A percentile compares a stretch with the other conserved stretches of the same genome.
These are phyloP conservation scores for Leptographium lundbergii DNA, from an alignment of 2,329 filamentous ascomycete species.

Conservation along the genomic window DNA sequence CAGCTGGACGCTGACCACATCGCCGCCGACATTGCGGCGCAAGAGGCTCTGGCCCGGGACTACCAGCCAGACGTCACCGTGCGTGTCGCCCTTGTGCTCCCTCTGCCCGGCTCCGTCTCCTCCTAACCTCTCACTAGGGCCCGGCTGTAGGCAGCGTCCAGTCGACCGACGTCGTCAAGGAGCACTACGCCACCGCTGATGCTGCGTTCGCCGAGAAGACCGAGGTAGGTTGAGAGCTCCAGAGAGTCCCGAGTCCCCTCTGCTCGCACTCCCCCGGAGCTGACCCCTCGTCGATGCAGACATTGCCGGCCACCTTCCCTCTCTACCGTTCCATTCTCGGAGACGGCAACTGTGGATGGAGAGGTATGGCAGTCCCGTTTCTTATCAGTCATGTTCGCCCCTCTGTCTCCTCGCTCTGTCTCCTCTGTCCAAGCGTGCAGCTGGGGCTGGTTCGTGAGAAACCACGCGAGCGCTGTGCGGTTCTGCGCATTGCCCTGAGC, in stretches of 20 bases:
- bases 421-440: neutral
- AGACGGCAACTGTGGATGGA: conserved; percentile 94
- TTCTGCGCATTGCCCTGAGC: neutral
- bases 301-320: conserved; percentile 70
- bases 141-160: conserved; percentile 70
- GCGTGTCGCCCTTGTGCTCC: conserved; percentile 13
- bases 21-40: conserved; percentile 37
- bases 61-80: conserved; percentile 47
- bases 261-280: neutral
- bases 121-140: conserved; percentile 43
- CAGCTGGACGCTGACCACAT: conserved; percentile 6
- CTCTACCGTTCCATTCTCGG: conserved; percentile 80
- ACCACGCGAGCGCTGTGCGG: too few species aligned
- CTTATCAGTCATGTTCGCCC: neutral
- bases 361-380: conserved; percentile 51
- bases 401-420: neutral
- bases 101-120: neutral
- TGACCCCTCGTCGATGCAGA: conserved; percentile 31
- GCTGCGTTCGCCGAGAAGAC: conserved; percentile 79
- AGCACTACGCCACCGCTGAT: conserved; percentile 83
- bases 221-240: conserved; percentile 40
- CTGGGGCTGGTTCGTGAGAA: too few species aligned
- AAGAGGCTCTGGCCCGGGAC: conserved; percentile 46
- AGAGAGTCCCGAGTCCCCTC: neutral
- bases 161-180: conserved; percentile 63